Percentiles rank a stretch among this genome's conserved stretches.
Conservation (phyloP, 2,329 filamentous ascomycete species). For the Clarireedia paspali region DNA sequence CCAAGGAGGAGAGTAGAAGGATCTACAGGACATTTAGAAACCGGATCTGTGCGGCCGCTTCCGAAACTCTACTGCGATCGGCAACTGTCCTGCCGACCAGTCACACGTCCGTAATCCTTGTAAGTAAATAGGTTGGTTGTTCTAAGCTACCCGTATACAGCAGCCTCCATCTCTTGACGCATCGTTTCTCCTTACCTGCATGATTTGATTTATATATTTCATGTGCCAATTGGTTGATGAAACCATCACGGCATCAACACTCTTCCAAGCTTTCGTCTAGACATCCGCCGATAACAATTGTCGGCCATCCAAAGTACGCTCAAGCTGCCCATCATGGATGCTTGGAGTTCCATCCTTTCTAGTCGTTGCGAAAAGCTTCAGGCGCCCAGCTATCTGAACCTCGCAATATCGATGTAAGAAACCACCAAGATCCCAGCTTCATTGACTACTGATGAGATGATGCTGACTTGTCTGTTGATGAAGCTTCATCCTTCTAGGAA, state of each 20-base stretch:
- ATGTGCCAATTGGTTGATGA: background rate
- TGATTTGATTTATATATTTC: background rate
- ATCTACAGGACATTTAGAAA: background rate
- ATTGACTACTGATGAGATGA: background rate
- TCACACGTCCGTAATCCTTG: background rate
- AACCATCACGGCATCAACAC: background rate
- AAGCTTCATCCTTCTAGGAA: slow-evolving; percentile 70
- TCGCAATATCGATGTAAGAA: slow-evolving; percentile 44
- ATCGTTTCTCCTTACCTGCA: background rate
- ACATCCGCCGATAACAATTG: too few species aligned
- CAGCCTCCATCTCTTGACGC: background rate
- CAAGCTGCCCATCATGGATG: background rate
- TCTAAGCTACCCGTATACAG: background rate
- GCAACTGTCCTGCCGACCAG: background rate
- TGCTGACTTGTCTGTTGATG: slow-evolving; percentile 3
- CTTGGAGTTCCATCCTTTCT: slow-evolving; percentile 14
- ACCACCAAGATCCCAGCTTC: background rate
- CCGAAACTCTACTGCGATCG: background rate
- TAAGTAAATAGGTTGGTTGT: background rate
- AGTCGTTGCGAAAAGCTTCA: slow-evolving; percentile 42
- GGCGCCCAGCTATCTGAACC: slow-evolving; percentile 43
- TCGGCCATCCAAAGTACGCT: too few species aligned
- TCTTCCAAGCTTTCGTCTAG: background rate
- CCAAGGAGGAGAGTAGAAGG: background rate
- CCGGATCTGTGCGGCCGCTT: slow-evolving; percentile 2